These are phyloP conservation scores for Coniella vitis DNA, from an alignment of 2,329 filamentous ascomycete species.

Conservation along the genomic window DNA sequence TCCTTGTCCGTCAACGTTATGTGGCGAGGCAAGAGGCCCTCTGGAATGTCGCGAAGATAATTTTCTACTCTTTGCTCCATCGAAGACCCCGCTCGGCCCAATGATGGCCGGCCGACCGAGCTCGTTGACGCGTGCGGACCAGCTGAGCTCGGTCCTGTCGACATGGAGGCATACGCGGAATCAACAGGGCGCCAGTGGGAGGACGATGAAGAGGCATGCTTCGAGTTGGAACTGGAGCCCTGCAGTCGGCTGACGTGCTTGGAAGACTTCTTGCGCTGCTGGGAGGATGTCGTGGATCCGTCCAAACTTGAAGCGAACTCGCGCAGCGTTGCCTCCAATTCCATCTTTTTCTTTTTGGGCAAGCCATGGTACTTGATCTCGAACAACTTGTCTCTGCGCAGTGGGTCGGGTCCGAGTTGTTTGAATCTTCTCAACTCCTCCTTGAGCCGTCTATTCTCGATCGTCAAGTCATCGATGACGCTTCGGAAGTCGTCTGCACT, in stretches of 20 bases:
- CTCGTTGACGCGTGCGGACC: constrained; percentile 33
- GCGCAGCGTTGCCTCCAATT: constrained; percentile 66
- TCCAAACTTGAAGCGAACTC: constrained; percentile 63
- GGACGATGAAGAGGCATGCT: constrained; percentile 46
- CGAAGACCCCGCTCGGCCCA: constrained; percentile 33
- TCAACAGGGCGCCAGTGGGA: constrained; percentile 49
- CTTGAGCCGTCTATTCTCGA: constrained; percentile 75
- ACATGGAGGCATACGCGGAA: constrained; percentile 65
- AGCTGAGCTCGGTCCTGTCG: constrained; percentile 34
- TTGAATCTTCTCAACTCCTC: constrained; percentile 66
- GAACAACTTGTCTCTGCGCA: constrained; percentile 72
- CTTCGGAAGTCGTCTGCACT: constrained; percentile 70
- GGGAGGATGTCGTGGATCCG: constrained; percentile 36
- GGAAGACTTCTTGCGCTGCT: constrained; percentile 35
- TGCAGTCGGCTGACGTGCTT: constrained; percentile 34
- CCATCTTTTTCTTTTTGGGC: constrained; percentile 64
- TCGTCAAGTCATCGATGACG: constrained; percentile 80
- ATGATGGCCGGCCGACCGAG: constrained; percentile 30
- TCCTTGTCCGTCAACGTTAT: constrained; percentile 62
- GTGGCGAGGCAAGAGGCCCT: constrained; percentile 57
- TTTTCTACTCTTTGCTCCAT: constrained; percentile 56
- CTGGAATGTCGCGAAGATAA: constrained; percentile 67
- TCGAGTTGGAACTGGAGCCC: constrained; percentile 39
- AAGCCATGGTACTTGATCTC: constrained; percentile 75
- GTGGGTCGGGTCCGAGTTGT: constrained; percentile 55